These are phyloP conservation scores for Aureoboletus auriporus DNA, from an alignment of 768 basidiomycete genomes.

Conservation along the genomic window DNA sequence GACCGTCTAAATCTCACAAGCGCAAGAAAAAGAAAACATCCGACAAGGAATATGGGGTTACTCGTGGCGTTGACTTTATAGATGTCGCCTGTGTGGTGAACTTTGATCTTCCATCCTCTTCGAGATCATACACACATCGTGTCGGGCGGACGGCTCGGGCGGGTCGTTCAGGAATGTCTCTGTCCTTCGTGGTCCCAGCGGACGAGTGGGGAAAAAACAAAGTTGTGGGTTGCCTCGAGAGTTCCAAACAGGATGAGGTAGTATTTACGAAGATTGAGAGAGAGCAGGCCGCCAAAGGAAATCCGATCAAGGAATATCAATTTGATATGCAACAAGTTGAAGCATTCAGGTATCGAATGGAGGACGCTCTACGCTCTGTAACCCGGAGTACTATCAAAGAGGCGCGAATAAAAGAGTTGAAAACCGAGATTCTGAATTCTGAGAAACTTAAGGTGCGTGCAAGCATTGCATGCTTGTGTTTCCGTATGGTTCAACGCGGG, in stretches of 20 bases:
- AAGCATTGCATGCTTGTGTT: neutral
- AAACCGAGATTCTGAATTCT: conserved; percentile 89
- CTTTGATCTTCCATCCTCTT: conserved; percentile 91
- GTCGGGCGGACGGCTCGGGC: conserved; percentile 97
- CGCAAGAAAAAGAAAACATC: conserved; percentile 46
- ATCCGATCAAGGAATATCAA: conserved; percentile 76
- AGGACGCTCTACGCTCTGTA: conserved; percentile 87
- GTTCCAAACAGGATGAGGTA: conserved; percentile 70
- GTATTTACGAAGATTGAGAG: conserved; percentile 64
- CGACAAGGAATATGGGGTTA: conserved; percentile 88
- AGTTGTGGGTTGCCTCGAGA: conserved; percentile 63
- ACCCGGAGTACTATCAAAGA: conserved; percentile 85
- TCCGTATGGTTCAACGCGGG: neutral
- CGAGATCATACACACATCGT: conserved; percentile 89
- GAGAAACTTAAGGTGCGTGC: conserved; percentile 87
- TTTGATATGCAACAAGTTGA: conserved; percentile 97
- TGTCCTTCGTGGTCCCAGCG: conserved; percentile 80
- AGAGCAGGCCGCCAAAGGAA: conserved; percentile 59
- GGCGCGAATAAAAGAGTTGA: conserved; percentile 90
- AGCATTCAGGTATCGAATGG: conserved; percentile 97
- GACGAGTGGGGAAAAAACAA: conserved; percentile 72
- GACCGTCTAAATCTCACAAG: conserved; percentile 35
- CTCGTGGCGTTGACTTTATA: conserved; percentile 94
- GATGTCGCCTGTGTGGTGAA: conserved; percentile 97
- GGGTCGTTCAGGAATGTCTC: conserved; percentile 85